Evolutionary conservation across 208 protist genomes (phyloP).

Genomic region (Acanthamoeba lenticulata): DNA sequence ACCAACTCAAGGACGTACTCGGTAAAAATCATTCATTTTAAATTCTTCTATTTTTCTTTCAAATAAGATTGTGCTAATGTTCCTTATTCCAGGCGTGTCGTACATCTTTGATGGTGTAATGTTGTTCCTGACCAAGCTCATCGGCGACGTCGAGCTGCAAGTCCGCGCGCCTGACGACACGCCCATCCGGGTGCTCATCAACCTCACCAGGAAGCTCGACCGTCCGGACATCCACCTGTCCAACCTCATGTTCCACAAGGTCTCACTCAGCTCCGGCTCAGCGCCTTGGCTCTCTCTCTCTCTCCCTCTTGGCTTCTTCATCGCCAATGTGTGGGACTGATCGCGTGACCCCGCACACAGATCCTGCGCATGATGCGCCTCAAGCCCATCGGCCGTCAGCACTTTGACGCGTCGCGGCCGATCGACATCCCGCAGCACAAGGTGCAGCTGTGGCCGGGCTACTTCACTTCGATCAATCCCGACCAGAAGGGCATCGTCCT

Average conservation of each 20-base stretch:
- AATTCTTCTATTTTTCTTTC: neutral
- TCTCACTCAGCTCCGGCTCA: neutral
- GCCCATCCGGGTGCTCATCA: neutral
- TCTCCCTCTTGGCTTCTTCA: no score
- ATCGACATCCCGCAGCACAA: neutral
- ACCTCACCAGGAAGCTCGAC: neutral
- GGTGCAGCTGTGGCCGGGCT: slow-evolving; percentile 74
- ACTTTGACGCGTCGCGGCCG: slow-evolving; percentile 23
- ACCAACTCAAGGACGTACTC: neutral
- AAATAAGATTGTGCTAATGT: neutral
- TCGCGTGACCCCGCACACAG: neutral
- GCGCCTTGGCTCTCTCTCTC: neutral
- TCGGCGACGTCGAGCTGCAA: neutral
- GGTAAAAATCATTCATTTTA: neutral
- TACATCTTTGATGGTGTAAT: slow-evolving; percentile 50
- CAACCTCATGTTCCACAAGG: slow-evolving; percentile 70
- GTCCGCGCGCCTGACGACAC: neutral
- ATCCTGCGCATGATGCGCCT: slow-evolving; percentile 46
- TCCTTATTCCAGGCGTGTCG: neutral
- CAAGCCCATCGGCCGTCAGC: slow-evolving; percentile 66
- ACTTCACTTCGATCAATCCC: slow-evolving; percentile 17
- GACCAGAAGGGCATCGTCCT: slow-evolving; percentile 48
- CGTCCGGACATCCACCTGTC: neutral
- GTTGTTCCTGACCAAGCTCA: slow-evolving; percentile 5
- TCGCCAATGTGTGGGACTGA: neutral